Base-by-base conservation (phyloP, 1,139 yeast genomes). In the Sugiyamaella castrensis region DNA sequence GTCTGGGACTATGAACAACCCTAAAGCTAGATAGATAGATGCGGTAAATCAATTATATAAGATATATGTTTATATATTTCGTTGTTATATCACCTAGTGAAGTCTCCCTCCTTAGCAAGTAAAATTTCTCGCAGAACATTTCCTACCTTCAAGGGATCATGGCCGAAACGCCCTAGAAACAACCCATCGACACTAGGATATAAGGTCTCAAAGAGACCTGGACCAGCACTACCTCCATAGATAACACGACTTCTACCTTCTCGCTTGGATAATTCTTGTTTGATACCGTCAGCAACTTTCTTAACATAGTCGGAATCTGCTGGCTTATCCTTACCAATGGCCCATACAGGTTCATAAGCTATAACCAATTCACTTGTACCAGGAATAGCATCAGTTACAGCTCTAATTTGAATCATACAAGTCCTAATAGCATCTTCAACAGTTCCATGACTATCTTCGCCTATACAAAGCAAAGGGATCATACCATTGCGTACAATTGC, bases 311-410 rank as follows among this genome's bases (percentile, higher is more conserved):
- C 53, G 2, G 60, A 40, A 10, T 53, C 56, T 7, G 66, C 66
- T 1, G 66, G 66, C 31, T 52, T 39, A 2, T 60, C 59, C 41
- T 63, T 85, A 73, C 96, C 96, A 63, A 87, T 87, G 57, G 96
- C 96, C 96, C 96, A 87, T 60, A 87, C 91, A 58, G 96, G 96
- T 73, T 87, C 96, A 73, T 87, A 87, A 61, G 96, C 96, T 70
- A 87, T 76, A 54, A 87, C 92, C 58, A 87, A 75, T 69, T 84
- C 78, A 77, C 84, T 91, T 32, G 46, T 54, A 26, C 40, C 43
- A 58, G 77, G 71, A 53, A 85, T 81, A 54, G 80, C 73, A 67
- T 80, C 82, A 61, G 85, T 73, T 52, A 81, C 94, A 49, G 95
- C 94, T 57, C 80, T 76, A 70, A 87, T 79, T 76, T 87, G 95